A percentile compares a stretch with the other conserved stretches of the same genome.
phyloP scores from a whole-genome alignment of 345 rosid species.

The Syzygium aromaticum region DNA sequence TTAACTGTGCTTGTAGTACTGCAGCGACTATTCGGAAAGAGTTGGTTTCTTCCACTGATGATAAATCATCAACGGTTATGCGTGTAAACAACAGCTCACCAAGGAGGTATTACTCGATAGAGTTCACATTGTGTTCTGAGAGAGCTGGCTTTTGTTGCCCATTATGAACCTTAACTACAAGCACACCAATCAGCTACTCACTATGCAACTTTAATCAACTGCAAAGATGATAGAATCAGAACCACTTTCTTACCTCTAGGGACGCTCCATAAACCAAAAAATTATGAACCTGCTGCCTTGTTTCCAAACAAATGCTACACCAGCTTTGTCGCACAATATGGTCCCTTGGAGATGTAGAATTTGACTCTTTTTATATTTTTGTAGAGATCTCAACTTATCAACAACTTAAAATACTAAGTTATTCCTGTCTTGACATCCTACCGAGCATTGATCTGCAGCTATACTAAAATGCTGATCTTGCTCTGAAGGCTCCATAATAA shows the following conservation, averaged over 20 bases:
- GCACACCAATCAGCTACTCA: background rate
- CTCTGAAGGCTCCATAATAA: background rate
- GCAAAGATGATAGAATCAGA: background rate
- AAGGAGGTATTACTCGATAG: background rate
- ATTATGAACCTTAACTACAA: background rate
- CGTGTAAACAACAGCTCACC: background rate
- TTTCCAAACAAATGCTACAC: background rate
- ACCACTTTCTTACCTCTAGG: background rate
- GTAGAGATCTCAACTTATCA: background rate
- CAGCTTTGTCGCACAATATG: background rate
- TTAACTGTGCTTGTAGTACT: background rate
- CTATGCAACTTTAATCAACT: background rate
- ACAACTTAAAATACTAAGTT: background rate
- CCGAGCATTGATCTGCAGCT: background rate
- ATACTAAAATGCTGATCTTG: background rate
- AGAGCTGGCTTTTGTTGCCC: background rate
- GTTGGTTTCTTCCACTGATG: background rate
- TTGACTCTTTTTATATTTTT: background rate
- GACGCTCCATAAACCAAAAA: background rate
- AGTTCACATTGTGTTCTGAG: background rate
- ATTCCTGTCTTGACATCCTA: background rate
- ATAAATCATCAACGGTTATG: background rate
- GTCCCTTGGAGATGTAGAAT: background rate
- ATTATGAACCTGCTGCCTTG: background rate
- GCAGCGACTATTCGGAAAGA: background rate